A percentile compares a stretch with the other conserved stretches of the same genome.
Evolutionary conservation across 305 asterid genomes (phyloP).

Genomic region (Stenogyne calaminthoides): DNA sequence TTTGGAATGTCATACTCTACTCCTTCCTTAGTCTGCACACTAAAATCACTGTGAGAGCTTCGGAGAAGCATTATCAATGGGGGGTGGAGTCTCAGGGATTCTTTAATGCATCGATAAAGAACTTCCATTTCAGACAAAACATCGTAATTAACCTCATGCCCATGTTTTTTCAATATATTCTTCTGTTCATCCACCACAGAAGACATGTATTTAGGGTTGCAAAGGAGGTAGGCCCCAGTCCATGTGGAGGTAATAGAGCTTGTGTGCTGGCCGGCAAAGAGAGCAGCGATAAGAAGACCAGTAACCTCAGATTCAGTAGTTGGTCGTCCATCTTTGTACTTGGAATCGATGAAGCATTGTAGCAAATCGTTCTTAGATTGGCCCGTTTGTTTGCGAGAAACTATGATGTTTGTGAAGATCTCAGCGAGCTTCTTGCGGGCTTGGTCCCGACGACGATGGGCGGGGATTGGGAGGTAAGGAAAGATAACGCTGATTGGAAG

Average conservation of each 20-base stretch:
- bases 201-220: constrained; percentile 76
- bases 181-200: constrained; percentile 78
- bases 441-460: constrained; percentile 58
- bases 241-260: constrained; percentile 94
- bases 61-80: constrained; percentile 90
- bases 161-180: constrained; percentile 59
- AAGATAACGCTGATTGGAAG: constrained; percentile 66
- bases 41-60: constrained; percentile 81
- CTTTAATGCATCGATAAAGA: constrained; percentile 80
- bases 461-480: constrained; percentile 68
- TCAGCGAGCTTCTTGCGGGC: constrained; percentile 60
- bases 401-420: constrained; percentile 49
- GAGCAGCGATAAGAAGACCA: constrained; percentile 92
- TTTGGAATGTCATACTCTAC: constrained; percentile 83
- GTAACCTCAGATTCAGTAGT: constrained; percentile 83
- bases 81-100: constrained; percentile 94
- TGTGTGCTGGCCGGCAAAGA: constrained; percentile 97
- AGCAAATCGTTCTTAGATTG: constrained; percentile 47
- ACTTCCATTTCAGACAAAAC: constrained; percentile 86
- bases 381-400: constrained; percentile 54
- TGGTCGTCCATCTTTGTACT: constrained; percentile 86
- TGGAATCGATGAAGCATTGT: constrained; percentile 86
- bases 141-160: constrained; percentile 76
- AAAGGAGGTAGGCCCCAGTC: constrained; percentile 66
- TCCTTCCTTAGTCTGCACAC: constrained; percentile 85